Base-by-base conservation (phyloP, 371 early-diverging fungal genomes). In the Mucor sp. region DNA sequence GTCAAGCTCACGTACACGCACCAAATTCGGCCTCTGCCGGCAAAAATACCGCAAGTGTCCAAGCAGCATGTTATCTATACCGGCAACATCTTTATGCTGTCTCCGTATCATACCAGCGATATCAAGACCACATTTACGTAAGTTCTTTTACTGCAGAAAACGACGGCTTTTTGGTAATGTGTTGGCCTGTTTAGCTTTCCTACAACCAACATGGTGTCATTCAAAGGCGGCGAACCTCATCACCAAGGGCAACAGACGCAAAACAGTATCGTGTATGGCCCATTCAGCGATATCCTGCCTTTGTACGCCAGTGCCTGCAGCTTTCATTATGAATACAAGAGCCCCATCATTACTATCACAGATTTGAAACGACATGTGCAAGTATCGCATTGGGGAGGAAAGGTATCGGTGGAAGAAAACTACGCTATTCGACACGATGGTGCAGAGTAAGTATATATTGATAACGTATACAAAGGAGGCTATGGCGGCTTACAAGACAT, bases 311-410 rank as follows among this genome's bases (percentile, higher is more conserved):
- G 94, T 14, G 17, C 32, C 3, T 48, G 76, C 7, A 44, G 39
- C 2, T 57, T 69, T 32, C 92, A 92, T 69, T 97, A 88, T 74
- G 87, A 83, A 63, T 80, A 90, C 55, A 66, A 74, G 30, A 77
- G 82, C 8, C 83, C 92, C 32, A 77, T 92, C 21, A 72, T 95
- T 1, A 89, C 90, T 7, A 89, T 90, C 1, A 84, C 85, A 41
- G 73, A 74, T 3, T 77, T 90, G 41, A 74, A 79, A 25, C 85
- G 94, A 43, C 90, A 94, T 59, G 68, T 96, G 19, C 87, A 92
- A 72, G 76, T 97, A 32, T 92, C 93, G 67, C 95, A 95, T 70
- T 93, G 93, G 93, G 92, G 90, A 33, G 81, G 83, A 57, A 90
- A 91, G 66, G 69, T 96, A 57, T 89, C 87, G 12, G 89, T 97